These are phyloP conservation scores for Bjerkandera adusta DNA, from an alignment of 1,284 basidiomycete species.

Conservation along the genomic window DNA sequence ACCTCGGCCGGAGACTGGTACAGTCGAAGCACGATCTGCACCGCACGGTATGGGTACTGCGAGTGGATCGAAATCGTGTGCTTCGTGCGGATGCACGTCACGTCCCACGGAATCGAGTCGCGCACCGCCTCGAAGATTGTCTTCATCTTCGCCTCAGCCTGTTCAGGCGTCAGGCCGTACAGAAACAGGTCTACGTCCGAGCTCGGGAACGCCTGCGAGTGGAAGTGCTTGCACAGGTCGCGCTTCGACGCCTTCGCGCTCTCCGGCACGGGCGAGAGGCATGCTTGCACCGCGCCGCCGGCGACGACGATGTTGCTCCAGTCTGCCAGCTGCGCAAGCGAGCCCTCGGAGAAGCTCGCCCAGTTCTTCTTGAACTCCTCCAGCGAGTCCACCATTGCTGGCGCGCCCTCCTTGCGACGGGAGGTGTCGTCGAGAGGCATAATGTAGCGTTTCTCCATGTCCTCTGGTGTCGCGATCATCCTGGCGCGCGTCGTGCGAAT, in stretches of 20 bases:
- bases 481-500: slow-evolving; percentile 42
- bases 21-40: slow-evolving; percentile 58
- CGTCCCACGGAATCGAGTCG: slow-evolving; percentile 63
- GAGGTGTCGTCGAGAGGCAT: slow-evolving; percentile 28
- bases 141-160: slow-evolving; percentile 58
- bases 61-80: slow-evolving; percentile 63
- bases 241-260: slow-evolving; percentile 47
- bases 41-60: slow-evolving; percentile 58
- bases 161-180: slow-evolving; percentile 52
- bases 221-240: slow-evolving; percentile 53
- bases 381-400: slow-evolving; percentile 42
- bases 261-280: slow-evolving; percentile 47
- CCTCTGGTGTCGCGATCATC: slow-evolving; percentile 25
- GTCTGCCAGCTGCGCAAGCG: slow-evolving; percentile 51
- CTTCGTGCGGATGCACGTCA: slow-evolving; percentile 60
- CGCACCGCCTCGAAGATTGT: slow-evolving; percentile 58
- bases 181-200: slow-evolving; percentile 65
- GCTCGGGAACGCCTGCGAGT: slow-evolving; percentile 49
- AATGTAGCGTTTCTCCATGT: slow-evolving; percentile 28
- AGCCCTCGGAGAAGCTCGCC: slow-evolving; percentile 55
- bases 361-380: slow-evolving; percentile 61
- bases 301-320: slow-evolving; percentile 61
- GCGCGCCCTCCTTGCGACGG: slow-evolving; percentile 35
- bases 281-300: slow-evolving; percentile 56
- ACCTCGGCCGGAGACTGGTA: slow-evolving; percentile 59